Base-by-base conservation (phyloP, 1,139 yeast genomes). In the Lodderomyces jiufengensis region DNA sequence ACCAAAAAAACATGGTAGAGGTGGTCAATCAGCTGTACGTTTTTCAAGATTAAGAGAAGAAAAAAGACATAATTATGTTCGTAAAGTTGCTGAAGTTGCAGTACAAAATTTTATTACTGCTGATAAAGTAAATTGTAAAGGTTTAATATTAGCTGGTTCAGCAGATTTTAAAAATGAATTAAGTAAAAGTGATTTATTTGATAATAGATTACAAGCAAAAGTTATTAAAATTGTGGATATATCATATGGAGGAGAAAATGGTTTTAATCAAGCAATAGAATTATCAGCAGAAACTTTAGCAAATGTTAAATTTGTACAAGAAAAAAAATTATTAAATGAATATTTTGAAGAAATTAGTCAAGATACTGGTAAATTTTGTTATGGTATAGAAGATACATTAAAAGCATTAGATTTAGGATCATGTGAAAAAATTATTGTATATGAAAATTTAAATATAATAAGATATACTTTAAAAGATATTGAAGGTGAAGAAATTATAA, bases 11-110 rank as follows among this genome's bases (percentile, higher is more conserved):
- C 98, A 92, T 73, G 98, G 98, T 54, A 85, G 98, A 76, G 98
- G 98, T 84, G 98, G 98, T 83, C 98, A 92, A 73, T 92, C 98
- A 44, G 98, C 98, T 32, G 62, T 92, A 50, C 97, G 98, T 86
- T 92, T 92, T 73, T 84, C 97, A 31, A 90, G 98, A 75, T 77
- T 92, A 63, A 85, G 98, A 78, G 98, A 92, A 53, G 98, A 94
- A 70, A 92, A 92, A 65, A 87, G 98, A 73, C 98, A 94, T 66
- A 92, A 92, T 64, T 92, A 92, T 67, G 95, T 92, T 43, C 80
- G 98, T 67, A 92, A 92, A 61, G 98, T 92, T 32, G 96, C 98
- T 32, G 98, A 92, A 71, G 94, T 82, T 37, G 97, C 98, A 4
- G 98, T 92, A 22, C 98, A 92, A 63, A 86, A 87, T 67, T 92